Base-by-base conservation (phyloP, 2,329 filamentous ascomycete genomes). In the Penicillium sp. region DNA sequence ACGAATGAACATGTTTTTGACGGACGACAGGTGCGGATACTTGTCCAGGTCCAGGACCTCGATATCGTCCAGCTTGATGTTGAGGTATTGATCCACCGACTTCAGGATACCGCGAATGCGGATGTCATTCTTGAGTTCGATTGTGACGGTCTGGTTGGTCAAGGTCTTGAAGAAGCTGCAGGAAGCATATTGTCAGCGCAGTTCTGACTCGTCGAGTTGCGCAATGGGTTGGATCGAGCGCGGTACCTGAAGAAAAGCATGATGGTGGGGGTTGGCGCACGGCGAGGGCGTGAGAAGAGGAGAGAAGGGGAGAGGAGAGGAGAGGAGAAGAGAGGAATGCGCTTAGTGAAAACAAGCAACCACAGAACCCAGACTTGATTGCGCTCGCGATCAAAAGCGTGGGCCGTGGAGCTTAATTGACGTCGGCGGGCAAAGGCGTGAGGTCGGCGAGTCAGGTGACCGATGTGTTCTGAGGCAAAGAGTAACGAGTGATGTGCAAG, bases 61-160 rank as follows among this genome's bases (percentile, higher is more conserved):
- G 55, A 97, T 95, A 68, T 97, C 91, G 69, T 99, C 94, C 44
- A 99, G 85, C 80, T 97, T 97, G 78, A 99, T 97, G 78, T 99
- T 99, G 69, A 99, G 85, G 77, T 96, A 99, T 79, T 97, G 94
- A 73, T 99, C 94, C 62, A 99, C 93, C 69, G 90, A 95, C 81
- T 97, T 99, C 62, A 99, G 82, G 29, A 88, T 95, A 61, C 94
- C 94, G 66, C 90, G 90, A 73, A 99, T 95, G 71, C 92, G 91
- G 65, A 99, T 96, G 77, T 99, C 94, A 75, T 99, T 99, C 79
- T 99, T 99, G 73, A 99, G 89, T 80, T 99, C 94, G 71, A 99
- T 91, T 40, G 92, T 97, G 68, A 99, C 92, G 80, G 95, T 87
- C 64, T 94, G 89, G 80, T 97, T 94, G 72, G 97, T 95, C 68